Percentiles rank a stretch among this genome's conserved stretches.
These are phyloP conservation scores for Yarrowia hollandica DNA, from an alignment of 805 yeast genomes.

Conservation along the genomic window DNA sequence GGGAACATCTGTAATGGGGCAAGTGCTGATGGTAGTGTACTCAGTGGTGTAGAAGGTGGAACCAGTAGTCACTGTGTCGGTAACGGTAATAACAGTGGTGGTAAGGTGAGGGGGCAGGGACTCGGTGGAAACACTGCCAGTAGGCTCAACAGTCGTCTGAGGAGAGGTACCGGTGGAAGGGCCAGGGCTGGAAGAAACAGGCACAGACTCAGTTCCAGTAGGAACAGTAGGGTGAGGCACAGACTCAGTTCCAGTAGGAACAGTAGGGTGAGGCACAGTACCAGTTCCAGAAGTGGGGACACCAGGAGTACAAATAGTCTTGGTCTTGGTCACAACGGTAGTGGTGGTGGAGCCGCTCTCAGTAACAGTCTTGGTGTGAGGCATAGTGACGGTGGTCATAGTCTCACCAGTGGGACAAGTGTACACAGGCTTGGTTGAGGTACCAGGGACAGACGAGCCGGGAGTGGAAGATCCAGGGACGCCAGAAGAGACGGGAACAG, in stretches of 20 bases:
- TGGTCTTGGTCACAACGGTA: slow-evolving; percentile 5
- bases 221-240: not conserved
- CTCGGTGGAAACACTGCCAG: not conserved
- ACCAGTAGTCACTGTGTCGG: not conserved
- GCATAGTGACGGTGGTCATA: not conserved
- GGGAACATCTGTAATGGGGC: not conserved
- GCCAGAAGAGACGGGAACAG: too few relatives aligned
- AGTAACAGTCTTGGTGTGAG: not conserved
- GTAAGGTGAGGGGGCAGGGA: not conserved
- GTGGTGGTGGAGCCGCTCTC: not conserved
- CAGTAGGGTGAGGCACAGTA: not conserved
- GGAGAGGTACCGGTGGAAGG: not conserved
- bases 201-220: not conserved
- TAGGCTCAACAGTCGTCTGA: not conserved
- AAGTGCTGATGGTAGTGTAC: not conserved
- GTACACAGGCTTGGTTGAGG: not conserved
- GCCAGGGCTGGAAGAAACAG: not conserved
- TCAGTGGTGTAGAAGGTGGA: not conserved
- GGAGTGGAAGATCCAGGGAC: too few relatives aligned
- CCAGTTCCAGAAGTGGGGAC: not conserved
- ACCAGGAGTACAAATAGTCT: not conserved
- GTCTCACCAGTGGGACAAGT: not conserved
- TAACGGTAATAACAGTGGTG: not conserved
- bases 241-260: not conserved
- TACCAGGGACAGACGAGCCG: too few relatives aligned